Base-by-base conservation (phyloP, 2,329 filamentous ascomycete species). In the Arthrobotrys iridis region DNA sequence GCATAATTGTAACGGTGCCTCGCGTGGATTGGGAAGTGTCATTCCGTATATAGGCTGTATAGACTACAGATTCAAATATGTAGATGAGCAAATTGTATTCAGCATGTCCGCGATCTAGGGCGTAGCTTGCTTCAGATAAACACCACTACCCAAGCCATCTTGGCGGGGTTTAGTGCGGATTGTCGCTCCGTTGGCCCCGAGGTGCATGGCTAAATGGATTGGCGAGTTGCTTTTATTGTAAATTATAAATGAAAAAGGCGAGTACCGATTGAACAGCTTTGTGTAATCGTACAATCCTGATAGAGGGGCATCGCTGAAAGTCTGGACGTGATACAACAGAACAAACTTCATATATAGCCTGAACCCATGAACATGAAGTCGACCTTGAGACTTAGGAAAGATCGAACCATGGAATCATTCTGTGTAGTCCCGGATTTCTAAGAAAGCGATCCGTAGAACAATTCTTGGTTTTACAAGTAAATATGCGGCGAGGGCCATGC, bases 151-250 rank as follows among this genome's bases (percentile, higher is more conserved):
- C 33, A 55, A 30, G 24, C n/a, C 8, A 28, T 8, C 45, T 15
- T 57, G 15, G 10, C 22, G 30, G 33, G 46, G 33, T 26, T 52
- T 45, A 58, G 52, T 46, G 52, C 68, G 68, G 68, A 55, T 73
- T 72, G 15, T 59, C 68, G 68, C 50, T 45, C 68, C 68, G 68
- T 37, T 26, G 20, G 50, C 24, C 33, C 68, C 43, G 60, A 64
- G 40, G 24, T 33, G 20, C 15, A n/a, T 43, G 64, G 52, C 52
- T 59, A 59, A 62, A 70, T 37, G 18, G 15, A 55, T 28, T 43
- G 22, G 33, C 33, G 40, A 40, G 13, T 28, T 48, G 26, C 3
- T 55, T 37, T 55, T 41, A 40, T 64, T 35, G 30, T 3, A 15
- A 24, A 65, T 52, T 55, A 37, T 55, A 55, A 55, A 65, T 48